Conservation (phyloP, 2,329 filamentous ascomycete species). For the Pestalotiopsis sp. region DNA sequence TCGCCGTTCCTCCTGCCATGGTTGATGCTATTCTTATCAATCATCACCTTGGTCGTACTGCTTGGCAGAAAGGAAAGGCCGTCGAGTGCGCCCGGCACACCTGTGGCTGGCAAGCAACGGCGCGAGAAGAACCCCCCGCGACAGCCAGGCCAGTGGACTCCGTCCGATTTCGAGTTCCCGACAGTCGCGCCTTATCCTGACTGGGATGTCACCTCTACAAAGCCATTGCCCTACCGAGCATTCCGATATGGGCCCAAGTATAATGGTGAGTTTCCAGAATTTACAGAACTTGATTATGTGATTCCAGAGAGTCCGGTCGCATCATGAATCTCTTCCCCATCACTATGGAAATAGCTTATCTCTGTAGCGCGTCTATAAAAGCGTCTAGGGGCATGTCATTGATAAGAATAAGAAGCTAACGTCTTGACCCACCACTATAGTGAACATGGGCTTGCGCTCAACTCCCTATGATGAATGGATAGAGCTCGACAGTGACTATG, state of each 20-base stretch:
- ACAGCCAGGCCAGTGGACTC: conserved; percentile 51
- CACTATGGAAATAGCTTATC: too few relatives aligned
- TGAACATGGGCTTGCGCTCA: conserved; percentile 76
- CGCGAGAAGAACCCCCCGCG: conserved; percentile 7
- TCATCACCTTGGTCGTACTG: background rate
- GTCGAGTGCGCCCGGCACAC: background rate
- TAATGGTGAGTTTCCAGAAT: conserved; percentile 36
- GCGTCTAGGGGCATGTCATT: background rate
- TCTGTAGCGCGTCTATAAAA: too few relatives aligned
- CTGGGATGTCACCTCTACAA: conserved; percentile 70
- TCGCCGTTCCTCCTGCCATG: background rate
- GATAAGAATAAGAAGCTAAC: background rate
- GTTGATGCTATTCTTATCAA: background rate
- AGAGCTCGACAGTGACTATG: conserved; percentile 80
- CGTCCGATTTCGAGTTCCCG: conserved; percentile 62
- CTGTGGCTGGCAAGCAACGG: background rate
- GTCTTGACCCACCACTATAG: conserved; percentile 20
- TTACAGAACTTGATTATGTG: too few relatives aligned
- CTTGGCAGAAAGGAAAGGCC: background rate
- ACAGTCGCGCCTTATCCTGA: conserved; percentile 62
- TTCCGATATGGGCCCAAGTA: conserved; percentile 80
- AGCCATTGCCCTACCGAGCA: conserved; percentile 76
- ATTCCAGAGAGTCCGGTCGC: too few relatives aligned
- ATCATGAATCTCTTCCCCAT: too few relatives aligned
- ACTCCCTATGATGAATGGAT: conserved; percentile 78